Base-by-base conservation (phyloP, 2,329 filamentous ascomycete genomes). In the Torrubiellomyces zombiae region DNA sequence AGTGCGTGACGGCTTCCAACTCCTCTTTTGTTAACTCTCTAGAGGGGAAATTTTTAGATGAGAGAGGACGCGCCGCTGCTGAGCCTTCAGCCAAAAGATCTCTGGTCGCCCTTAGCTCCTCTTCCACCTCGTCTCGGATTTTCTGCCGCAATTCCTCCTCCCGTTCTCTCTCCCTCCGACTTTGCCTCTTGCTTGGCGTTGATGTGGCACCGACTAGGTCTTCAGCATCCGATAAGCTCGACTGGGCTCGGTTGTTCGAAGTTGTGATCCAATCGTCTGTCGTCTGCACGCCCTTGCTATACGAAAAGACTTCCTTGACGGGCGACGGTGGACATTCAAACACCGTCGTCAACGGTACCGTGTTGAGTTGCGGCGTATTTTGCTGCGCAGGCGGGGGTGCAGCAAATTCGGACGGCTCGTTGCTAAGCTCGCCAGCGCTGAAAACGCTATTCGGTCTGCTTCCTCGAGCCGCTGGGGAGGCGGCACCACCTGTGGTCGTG, bases 251-350 rank as follows among this genome's bases (percentile, higher is more conserved):
- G 1, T 63, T 53, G 16, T 62, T 58, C 17, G 61, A 55, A 15
- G 64, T 55, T 28, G 60, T 57, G 11, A 62, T 58, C 70, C 79
- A 79, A 33, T 75, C 71, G 40, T 82, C 77, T 13, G 76, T 71
- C 10, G 89, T 94, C 51, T 98, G 91, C 13, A 95, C 83, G 28
- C 75, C 85, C 56, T 94, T 95, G 62, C 80, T 95, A 60, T 98
- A 98, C 26, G 83, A 92, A 44, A 92, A 83, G 31, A 92, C 63
- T 50, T 98, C 89, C 35, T 76, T 70, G 28, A 75, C 68, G 17
- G 76, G 72, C 12, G 73, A 75, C 1, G 79, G 76, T 2, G 77
- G 71, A 35, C 72, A 78, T 49, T 93, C 85, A 51, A 77, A 83
- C 31, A 89, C 67, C 17, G 80, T 83, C 11, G 74, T 71, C 26